A percentile compares a stretch with the other conserved stretches of the same genome.
These are phyloP conservation scores for Kwoniella dejecticola DNA, from an alignment of 768 basidiomycete genomes.

Conservation along the genomic window DNA sequence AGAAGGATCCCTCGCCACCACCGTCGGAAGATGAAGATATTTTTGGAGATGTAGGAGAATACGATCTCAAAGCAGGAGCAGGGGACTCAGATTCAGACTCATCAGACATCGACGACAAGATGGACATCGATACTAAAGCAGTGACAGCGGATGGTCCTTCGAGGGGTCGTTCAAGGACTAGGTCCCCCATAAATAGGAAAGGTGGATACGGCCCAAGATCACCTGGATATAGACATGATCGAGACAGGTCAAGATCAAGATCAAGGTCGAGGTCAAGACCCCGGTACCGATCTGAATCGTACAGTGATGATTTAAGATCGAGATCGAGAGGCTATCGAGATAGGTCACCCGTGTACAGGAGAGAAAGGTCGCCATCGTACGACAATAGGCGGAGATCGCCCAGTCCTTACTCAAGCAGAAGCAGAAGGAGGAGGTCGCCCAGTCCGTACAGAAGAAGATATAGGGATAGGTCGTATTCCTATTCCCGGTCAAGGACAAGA, in stretches of 20 bases:
- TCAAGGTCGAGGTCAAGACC: conserved; percentile 6
- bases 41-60: conserved; percentile 82
- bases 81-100: conserved; percentile 63
- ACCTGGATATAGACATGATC: conserved; percentile 20
- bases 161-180: conserved; percentile 20
- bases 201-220: conserved; percentile 15
- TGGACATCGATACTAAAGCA: conserved; percentile 10
- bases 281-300: neutral
- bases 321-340: conserved; percentile 17
- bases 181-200: conserved; percentile 17
- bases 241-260: conserved; percentile 12
- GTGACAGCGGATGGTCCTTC: neutral
- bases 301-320: conserved; percentile 14
- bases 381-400: conserved; percentile 16
- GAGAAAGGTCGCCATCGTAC: conserved; percentile 14
- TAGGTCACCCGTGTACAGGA: conserved; percentile 7
- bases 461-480: conserved; percentile 16
- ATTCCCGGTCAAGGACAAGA: conserved; percentile 21
- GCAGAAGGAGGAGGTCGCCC: too few relatives aligned
- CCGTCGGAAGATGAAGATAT: conserved; percentile 69
- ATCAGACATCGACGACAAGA: conserved; percentile 43
- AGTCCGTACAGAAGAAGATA: conserved; percentile 17
- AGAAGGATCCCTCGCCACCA: neutral
- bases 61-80: conserved; percentile 67
- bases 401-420: neutral